phyloP scores from a whole-genome alignment of 768 basidiomycete genomes.

The Agaricus sinodeliciosus region DNA sequence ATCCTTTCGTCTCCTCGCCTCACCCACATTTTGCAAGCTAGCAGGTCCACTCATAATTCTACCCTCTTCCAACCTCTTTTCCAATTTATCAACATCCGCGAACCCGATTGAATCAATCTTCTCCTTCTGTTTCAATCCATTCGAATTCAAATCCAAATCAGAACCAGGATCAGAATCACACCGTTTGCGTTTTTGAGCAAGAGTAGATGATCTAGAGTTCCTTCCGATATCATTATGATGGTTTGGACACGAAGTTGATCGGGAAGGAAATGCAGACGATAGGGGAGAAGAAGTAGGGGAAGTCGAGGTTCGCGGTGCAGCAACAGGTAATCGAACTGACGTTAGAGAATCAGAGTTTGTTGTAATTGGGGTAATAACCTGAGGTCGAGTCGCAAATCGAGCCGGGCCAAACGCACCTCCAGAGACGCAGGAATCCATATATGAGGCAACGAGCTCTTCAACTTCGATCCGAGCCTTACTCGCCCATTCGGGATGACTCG shows the following conservation, averaged over 20 bases:
- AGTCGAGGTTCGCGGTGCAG: background rate
- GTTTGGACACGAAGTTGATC: background rate
- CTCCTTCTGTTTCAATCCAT: background rate
- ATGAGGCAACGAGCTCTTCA: conserved; percentile 42
- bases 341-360: conserved; percentile 14
- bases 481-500: conserved; percentile 60
- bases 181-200: conserved; percentile 8
- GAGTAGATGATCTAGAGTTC: background rate
- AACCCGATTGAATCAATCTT: background rate
- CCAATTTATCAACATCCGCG: background rate
- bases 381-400: too few relatives aligned
- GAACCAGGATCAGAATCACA: conserved; percentile 9
- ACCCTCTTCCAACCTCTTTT: background rate
- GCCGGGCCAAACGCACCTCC: too few relatives aligned
- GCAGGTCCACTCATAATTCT: background rate
- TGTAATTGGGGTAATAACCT: background rate
- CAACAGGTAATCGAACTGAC: background rate
- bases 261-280: background rate
- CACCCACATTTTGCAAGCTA: background rate
- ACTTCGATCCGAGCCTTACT: conserved; percentile 55
- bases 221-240: background rate
- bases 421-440: conserved; percentile 19
- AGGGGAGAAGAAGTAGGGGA: background rate
- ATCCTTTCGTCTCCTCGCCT: background rate
- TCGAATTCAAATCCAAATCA: background rate